A percentile compares a stretch with the other conserved stretches of the same genome.
phyloP scores from a whole-genome alignment of 1,139 yeast species.

The Kodamaea ohmeri region DNA sequence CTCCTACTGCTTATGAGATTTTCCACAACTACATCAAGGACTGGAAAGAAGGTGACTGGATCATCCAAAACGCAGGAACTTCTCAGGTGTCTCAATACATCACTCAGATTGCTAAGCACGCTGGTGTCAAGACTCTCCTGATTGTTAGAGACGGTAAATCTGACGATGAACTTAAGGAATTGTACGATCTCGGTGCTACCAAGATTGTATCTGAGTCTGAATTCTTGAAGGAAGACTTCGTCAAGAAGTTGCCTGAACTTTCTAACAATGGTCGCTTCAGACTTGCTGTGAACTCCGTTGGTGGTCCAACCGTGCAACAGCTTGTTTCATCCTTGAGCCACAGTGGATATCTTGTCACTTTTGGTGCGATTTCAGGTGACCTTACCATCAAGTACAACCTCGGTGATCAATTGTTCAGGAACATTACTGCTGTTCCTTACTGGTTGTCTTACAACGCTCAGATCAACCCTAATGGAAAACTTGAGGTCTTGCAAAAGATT shows the following conservation, averaged over 20 bases:
- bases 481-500: constrained; percentile 15
- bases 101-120: constrained; percentile 27
- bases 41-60: constrained; percentile 34
- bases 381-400: constrained; percentile 13
- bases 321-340: constrained; percentile 26
- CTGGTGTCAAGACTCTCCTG: constrained; percentile 28
- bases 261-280: constrained; percentile 21
- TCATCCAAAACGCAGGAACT: constrained; percentile 35
- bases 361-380: constrained; percentile 23
- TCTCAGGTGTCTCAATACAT: constrained; percentile 34
- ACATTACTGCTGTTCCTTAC: constrained; percentile 20
- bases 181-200: constrained; percentile 31
- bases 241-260: constrained; percentile 13
- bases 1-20: constrained; percentile 34
- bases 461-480: constrained; percentile 17
- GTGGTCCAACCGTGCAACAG: constrained; percentile 25
- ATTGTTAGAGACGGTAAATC: constrained; percentile 34
- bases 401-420: constrained; percentile 18
- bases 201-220: constrained; percentile 29
- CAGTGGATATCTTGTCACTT: constrained; percentile 31
- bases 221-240: constrained; percentile 14
- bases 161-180: constrained; percentile 21
- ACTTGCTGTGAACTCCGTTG: constrained; percentile 33
- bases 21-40: constrained; percentile 27
- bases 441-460: constrained; percentile 20